Evolutionary conservation across 139 green algal genomes (phyloP).

Genomic region (Diplosphaera chodatii): DNA sequence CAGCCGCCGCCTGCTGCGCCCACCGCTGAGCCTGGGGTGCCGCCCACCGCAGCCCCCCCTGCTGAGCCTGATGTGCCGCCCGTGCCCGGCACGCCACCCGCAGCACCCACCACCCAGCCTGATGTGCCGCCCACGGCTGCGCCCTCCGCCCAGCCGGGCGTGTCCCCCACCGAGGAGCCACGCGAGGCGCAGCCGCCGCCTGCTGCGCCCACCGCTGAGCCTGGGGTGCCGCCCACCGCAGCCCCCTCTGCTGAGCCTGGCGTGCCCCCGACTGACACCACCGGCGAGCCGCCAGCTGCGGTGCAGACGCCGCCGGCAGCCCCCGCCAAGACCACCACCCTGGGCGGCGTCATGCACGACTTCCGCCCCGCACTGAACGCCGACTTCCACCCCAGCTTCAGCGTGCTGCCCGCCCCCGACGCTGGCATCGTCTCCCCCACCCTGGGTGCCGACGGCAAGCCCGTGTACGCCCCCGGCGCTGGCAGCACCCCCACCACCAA

Average conservation of each 20-base stretch:
- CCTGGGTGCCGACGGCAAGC: neutral
- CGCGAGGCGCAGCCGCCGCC: neutral
- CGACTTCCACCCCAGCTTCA: neutral
- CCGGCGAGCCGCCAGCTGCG: too few relatives aligned
- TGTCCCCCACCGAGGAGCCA: neutral
- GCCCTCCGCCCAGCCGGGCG: too few relatives aligned
- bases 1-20: too few relatives aligned
- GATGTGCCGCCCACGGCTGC: too few relatives aligned
- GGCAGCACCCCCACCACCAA: neutral
- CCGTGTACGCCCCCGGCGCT: neutral
- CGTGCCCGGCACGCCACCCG: too few relatives aligned
- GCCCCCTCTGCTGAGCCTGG: too few relatives aligned
- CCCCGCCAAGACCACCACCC: neutral
- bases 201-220: too few relatives aligned
- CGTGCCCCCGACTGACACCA: too few relatives aligned
- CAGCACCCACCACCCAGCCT: too few relatives aligned
- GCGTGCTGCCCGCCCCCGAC: neutral
- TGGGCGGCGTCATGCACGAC: neutral
- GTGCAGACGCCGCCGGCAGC: neutral
- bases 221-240: neutral
- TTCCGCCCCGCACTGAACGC: neutral
- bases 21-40: too few relatives aligned
- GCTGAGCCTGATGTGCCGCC: neutral
- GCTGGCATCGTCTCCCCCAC: neutral
- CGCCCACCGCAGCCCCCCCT: too few relatives aligned